phyloP scores from a whole-genome alignment of 2,329 filamentous ascomycete genomes.

The Talaromyces sp. region DNA sequence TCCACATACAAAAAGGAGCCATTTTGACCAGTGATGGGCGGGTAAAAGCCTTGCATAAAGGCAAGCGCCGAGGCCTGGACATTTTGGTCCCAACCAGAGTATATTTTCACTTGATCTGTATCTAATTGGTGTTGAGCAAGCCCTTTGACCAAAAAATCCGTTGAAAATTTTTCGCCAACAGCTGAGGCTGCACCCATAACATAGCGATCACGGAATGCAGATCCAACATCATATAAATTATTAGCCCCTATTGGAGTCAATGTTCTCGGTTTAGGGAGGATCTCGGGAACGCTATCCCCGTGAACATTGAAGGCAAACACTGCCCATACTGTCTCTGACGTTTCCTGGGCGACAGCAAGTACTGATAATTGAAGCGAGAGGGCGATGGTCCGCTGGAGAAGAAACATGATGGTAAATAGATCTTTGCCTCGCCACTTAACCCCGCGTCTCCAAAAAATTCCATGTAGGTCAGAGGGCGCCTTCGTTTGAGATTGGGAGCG shows the following conservation, averaged over 20 bases:
- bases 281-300: constrained; percentile 50
- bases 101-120: constrained; percentile 42
- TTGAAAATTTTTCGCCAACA: constrained; percentile 14
- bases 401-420: constrained; percentile 1
- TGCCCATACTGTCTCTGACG: constrained; percentile 35
- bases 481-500: neutral
- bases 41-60: constrained; percentile 58
- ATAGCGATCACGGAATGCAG: constrained; percentile 49
- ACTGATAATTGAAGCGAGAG: constrained; percentile 8
- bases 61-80: constrained; percentile 51
- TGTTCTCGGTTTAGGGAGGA: constrained; percentile 27
- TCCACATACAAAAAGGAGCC: constrained; percentile 24
- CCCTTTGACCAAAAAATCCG: constrained; percentile 35
- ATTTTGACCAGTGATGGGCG: constrained; percentile 38
- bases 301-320: constrained; percentile 50
- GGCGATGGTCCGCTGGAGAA: neutral
- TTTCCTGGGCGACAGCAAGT: constrained; percentile 20
- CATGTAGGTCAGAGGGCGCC: neutral
- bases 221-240: constrained; percentile 46
- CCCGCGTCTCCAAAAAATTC: neutral
- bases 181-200: constrained; percentile 25
- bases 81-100: constrained; percentile 43
- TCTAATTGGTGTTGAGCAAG: constrained; percentile 42
- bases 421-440: no score
- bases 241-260: constrained; percentile 53